A percentile compares a stretch with the other conserved stretches of the same genome.
Evolutionary conservation across 306 rosid species (phyloP).

Genomic region (Gleditsia sinensis): DNA sequence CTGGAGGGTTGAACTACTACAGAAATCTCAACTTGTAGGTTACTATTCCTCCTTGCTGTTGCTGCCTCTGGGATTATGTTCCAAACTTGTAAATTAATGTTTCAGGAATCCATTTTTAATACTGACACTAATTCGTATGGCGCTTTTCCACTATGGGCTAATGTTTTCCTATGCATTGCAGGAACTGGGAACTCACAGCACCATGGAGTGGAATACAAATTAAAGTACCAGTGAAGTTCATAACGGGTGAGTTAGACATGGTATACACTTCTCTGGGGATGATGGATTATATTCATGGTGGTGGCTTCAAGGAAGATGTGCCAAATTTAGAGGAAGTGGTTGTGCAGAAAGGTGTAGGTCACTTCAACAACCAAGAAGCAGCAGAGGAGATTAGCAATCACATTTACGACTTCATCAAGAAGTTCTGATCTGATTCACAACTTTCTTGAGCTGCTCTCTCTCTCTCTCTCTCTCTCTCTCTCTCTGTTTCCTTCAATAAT

Average conservation of each 20-base stretch:
- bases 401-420: slow-evolving; percentile 36
- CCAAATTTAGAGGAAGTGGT: slow-evolving; percentile 24
- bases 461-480: neutral
- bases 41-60: no score
- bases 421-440: slow-evolving; percentile 22
- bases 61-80: no score
- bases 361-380: slow-evolving; percentile 46
- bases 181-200: slow-evolving; percentile 45
- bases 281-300: slow-evolving; percentile 14
- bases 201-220: slow-evolving; percentile 37
- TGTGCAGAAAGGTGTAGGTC: slow-evolving; percentile 26
- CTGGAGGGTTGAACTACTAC: slow-evolving; percentile 53
- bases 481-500: neutral
- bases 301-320: slow-evolving; percentile 30
- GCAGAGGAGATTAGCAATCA: slow-evolving; percentile 29
- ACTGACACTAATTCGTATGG: no score
- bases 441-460: neutral
- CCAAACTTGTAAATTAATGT: no score
- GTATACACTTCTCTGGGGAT: slow-evolving; percentile 29
- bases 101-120: no score
- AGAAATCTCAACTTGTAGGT: slow-evolving; percentile 33
- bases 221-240: slow-evolving; percentile 29
- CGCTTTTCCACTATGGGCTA: no score
- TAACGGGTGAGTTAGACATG: slow-evolving; percentile 37
- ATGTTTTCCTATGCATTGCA: no score